Conservation (phyloP, 2,329 filamentous ascomycete genomes). For the Alternaria postmessia region DNA sequence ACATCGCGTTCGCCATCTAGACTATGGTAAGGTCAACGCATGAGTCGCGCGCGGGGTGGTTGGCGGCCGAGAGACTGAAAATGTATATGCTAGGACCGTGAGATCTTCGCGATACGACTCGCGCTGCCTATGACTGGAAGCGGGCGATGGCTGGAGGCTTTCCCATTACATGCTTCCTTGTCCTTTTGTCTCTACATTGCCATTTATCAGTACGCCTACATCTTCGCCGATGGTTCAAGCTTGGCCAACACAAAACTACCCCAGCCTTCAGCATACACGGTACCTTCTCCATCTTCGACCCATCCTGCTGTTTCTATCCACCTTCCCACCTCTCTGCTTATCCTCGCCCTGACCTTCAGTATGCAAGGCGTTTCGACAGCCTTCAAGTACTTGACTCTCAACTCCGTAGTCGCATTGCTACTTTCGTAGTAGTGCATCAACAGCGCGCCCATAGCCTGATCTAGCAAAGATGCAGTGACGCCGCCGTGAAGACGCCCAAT, state of each 20-base stretch:
- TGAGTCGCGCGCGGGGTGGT: neutral
- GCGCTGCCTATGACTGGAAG: neutral
- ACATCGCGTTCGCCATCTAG: neutral
- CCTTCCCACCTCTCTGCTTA: slow-evolving; percentile 32
- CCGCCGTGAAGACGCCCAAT: slow-evolving; percentile 36
- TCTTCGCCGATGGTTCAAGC: slow-evolving; percentile 13
- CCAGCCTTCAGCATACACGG: slow-evolving; percentile 32
- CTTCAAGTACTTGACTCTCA: slow-evolving; percentile 37
- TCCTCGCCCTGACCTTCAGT: slow-evolving; percentile 27
- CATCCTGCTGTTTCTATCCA: slow-evolving; percentile 32
- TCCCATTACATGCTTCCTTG: neutral
- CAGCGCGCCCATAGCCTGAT: slow-evolving; percentile 38
- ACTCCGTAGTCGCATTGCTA: slow-evolving; percentile 29
- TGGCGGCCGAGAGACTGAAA: neutral
- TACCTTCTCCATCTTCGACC: slow-evolving; percentile 37
- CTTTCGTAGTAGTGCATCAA: slow-evolving; percentile 24
- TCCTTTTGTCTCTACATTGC: neutral
- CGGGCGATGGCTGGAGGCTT: neutral
- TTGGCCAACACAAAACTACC: slow-evolving; percentile 29
- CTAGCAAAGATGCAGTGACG: slow-evolving; percentile 33
- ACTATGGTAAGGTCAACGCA: neutral
- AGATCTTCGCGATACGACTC: neutral
- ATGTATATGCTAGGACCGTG: neutral
- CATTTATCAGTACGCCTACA: slow-evolving; percentile 1
- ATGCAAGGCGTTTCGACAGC: slow-evolving; percentile 33